Conservation (phyloP, 305 asterid genomes). For the Solanum hybrid region DNA sequence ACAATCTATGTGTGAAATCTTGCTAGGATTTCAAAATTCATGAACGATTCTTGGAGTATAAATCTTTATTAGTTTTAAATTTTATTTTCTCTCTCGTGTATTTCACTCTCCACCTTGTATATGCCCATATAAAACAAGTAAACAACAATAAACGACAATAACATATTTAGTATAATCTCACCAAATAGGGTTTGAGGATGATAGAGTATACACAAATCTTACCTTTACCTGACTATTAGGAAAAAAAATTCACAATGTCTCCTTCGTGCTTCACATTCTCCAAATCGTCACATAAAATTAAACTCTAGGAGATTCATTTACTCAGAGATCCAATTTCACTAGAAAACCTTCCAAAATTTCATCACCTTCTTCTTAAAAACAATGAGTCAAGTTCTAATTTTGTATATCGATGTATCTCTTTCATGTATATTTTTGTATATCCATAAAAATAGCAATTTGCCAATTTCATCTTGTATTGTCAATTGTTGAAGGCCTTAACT, state of each 20-base stretch:
- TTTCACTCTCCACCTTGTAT: background rate
- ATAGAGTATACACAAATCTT: background rate
- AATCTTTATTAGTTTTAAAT: no score
- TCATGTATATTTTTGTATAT: background rate
- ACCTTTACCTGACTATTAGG: background rate
- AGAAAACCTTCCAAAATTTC: background rate
- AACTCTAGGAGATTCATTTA: background rate
- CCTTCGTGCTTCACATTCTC: background rate
- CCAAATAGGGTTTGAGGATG: background rate
- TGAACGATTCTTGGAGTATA: background rate
- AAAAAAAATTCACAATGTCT: no score
- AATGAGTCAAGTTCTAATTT: background rate
- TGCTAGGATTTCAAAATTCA: background rate
- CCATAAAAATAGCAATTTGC: background rate
- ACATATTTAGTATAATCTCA: no score
- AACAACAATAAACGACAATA: background rate
- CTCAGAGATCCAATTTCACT: background rate
- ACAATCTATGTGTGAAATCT: background rate
- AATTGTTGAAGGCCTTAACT: background rate
- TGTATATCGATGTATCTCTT: background rate
- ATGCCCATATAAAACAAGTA: background rate
- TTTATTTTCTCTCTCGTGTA: background rate
- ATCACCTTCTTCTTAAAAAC: background rate
- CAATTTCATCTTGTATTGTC: background rate
- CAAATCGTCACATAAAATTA: background rate